phyloP scores from a whole-genome alignment of 306 rosid species.

The Medicago lupulina region DNA sequence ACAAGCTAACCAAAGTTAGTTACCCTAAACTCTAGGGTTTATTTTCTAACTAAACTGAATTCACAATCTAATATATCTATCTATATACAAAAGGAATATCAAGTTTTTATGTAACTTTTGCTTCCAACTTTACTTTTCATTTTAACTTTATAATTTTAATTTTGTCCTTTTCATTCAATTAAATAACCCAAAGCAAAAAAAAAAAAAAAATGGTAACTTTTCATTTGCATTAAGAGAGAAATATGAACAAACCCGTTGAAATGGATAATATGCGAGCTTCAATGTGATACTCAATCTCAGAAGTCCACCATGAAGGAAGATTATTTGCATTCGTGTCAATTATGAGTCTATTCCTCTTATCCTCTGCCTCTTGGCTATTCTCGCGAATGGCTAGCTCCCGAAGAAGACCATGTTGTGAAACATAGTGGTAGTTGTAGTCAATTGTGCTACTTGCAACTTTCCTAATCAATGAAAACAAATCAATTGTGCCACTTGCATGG shows the following conservation, averaged over 20 bases:
- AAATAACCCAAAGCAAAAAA: too few species aligned
- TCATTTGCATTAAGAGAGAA: not conserved
- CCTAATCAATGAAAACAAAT: constrained; percentile 43
- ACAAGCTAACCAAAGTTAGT: too few species aligned
- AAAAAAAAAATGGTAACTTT: too few species aligned
- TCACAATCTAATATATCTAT: too few species aligned
- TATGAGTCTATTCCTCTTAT: constrained; percentile 54
- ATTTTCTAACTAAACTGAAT: too few species aligned
- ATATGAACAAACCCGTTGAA: constrained; percentile 61
- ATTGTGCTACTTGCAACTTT: constrained; percentile 38
- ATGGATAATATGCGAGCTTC: constrained; percentile 60
- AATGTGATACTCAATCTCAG: constrained; percentile 39
- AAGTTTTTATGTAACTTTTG: too few species aligned
- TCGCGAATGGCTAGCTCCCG: constrained; percentile 65
- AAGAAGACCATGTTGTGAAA: constrained; percentile 62
- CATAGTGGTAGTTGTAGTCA: constrained; percentile 57
- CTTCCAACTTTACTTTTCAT: too few species aligned
- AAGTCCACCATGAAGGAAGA: constrained; percentile 64
- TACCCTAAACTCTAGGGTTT: too few species aligned
- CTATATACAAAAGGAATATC: too few species aligned
- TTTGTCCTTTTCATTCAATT: too few species aligned
- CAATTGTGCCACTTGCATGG: too few species aligned
- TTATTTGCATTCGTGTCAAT: constrained; percentile 52
- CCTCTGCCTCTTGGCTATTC: constrained; percentile 37
- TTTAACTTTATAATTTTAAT: too few species aligned